A percentile compares a stretch with the other conserved stretches of the same genome.
Evolutionary conservation across 805 yeast genomes (phyloP).

Genomic region (Wickerhamomyces ciferrii): DNA sequence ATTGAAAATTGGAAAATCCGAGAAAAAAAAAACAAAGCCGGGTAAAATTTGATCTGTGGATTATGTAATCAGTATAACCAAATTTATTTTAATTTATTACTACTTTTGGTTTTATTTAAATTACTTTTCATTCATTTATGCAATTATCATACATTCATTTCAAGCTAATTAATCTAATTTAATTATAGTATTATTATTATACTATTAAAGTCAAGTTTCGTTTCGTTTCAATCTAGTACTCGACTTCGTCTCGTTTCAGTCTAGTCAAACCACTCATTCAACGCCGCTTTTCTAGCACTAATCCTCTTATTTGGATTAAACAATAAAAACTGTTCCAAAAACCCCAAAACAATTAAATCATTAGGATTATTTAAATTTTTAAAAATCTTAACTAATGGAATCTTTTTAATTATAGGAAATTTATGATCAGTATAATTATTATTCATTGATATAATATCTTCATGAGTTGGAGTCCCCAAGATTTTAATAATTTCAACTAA

Average conservation of each 20-base stretch:
- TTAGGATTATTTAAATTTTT: constrained; percentile 38
- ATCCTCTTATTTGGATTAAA: constrained; percentile 67
- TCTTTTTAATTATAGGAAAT: constrained; percentile 83
- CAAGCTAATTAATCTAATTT: no score
- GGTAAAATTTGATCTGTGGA: no score
- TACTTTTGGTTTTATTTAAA: no score
- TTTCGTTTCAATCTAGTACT: no score
- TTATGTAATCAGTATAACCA: no score
- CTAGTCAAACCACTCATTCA: constrained; percentile 50
- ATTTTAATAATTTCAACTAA: constrained; percentile 94
- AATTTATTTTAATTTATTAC: no score
- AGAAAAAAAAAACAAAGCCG: no score
- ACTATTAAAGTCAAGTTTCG: no score
- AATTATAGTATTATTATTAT: background rate
- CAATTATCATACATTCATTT: no score
- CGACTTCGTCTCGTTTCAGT: no score
- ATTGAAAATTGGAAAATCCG: no score
- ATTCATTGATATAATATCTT: constrained; percentile 90
- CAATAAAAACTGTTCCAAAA: constrained; percentile 52
- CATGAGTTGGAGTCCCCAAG: constrained; percentile 90
- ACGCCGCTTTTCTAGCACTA: constrained; percentile 48
- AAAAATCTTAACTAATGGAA: constrained; percentile 64
- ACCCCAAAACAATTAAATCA: constrained; percentile 43
- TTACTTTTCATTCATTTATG: background rate
- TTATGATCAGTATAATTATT: constrained; percentile 97